These are phyloP conservation scores for Gossypioides kirkii DNA, from an alignment of 345 rosid species.

Conservation along the genomic window DNA sequence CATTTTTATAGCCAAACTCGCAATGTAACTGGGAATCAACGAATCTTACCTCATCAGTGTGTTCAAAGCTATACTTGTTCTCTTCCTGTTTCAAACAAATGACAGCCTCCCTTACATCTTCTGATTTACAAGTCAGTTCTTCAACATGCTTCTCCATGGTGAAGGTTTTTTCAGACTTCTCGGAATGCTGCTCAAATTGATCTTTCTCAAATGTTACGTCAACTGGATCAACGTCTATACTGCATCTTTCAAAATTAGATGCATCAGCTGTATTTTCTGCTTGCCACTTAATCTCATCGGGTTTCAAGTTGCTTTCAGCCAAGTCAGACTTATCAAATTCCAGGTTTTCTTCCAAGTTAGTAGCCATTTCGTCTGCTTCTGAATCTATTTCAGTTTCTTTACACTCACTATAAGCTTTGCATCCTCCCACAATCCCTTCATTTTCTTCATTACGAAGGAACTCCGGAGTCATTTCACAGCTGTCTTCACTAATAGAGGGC, in stretches of 20 bases:
- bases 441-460: conserved; percentile 24
- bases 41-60: conserved; percentile 31
- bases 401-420: conserved; percentile 25
- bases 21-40: conserved; percentile 26
- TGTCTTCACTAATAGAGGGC: conserved; percentile 19
- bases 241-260: conserved; percentile 24
- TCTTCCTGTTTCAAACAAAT: conserved; percentile 23
- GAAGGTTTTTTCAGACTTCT: conserved; percentile 25
- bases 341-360: conserved; percentile 32
- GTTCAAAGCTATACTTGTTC: conserved; percentile 20
- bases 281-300: conserved; percentile 32
- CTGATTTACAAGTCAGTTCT: conserved; percentile 35
- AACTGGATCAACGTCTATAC: conserved; percentile 26
- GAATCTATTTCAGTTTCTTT: conserved; percentile 37
- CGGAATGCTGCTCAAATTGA: conserved; percentile 25
- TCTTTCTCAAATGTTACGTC: conserved; percentile 30
- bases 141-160: conserved; percentile 34
- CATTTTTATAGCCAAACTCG: conserved; percentile 30
- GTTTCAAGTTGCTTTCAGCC: conserved; percentile 30
- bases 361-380: conserved; percentile 31
- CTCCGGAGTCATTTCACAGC: conserved; percentile 22
- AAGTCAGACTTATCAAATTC: conserved; percentile 34
- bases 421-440: conserved; percentile 21
- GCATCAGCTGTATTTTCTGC: conserved; percentile 27
- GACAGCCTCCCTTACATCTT: conserved; percentile 29